These are phyloP conservation scores for Tetrapisispora fleetii DNA, from an alignment of 805 yeast species.

Conservation along the genomic window DNA sequence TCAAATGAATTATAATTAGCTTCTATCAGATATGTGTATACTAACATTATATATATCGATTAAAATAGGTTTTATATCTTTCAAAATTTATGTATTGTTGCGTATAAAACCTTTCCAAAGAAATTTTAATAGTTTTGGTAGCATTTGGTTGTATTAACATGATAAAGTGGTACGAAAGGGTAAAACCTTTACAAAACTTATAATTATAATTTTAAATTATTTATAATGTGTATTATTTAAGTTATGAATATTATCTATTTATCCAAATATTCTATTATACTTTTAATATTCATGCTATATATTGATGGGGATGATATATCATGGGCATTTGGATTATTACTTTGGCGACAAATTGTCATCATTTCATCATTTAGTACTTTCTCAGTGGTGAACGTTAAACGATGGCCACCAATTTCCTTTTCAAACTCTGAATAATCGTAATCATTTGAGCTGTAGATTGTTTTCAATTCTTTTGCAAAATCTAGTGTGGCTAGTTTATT, in stretches of 20 bases:
- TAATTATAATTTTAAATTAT: too few species aligned
- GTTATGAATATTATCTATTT: neutral
- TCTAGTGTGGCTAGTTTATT: slow-evolving; percentile 7
- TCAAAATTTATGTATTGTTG: too few species aligned
- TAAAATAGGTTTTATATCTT: too few species aligned
- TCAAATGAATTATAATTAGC: too few species aligned
- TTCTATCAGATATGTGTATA: too few species aligned
- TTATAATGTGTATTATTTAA: neutral
- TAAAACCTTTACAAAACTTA: too few species aligned
- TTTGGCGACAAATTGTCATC: neutral
- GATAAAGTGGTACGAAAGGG: too few species aligned
- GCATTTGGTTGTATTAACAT: too few species aligned
- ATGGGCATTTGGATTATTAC: too few species aligned
- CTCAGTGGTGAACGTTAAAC: neutral
- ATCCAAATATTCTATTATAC: neutral
- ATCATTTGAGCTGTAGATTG: neutral
- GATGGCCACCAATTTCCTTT: neutral
- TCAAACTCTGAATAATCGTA: neutral
- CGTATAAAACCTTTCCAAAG: too few species aligned
- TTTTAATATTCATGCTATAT: neutral
- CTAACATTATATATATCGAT: too few species aligned
- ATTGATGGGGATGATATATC: neutral
- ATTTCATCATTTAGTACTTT: neutral
- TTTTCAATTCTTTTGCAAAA: neutral
- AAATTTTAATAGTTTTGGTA: too few species aligned